phyloP scores from a whole-genome alignment of 2,329 filamentous ascomycete species.

The Aurifilum marmelostoma region DNA sequence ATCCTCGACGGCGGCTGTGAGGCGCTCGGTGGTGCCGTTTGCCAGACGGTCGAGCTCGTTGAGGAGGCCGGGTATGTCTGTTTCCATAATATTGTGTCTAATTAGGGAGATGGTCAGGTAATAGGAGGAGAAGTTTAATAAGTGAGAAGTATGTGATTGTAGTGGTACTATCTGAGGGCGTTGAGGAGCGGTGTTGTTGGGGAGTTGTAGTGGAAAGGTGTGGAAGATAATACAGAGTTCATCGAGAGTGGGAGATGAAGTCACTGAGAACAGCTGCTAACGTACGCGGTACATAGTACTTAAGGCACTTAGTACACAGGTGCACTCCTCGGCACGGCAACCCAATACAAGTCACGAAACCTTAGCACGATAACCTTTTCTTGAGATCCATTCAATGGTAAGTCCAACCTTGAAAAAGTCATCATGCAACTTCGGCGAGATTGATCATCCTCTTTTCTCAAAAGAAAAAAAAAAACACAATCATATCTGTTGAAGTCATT shows the following conservation, averaged over 20 bases:
- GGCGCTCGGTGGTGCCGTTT: conserved; percentile 61
- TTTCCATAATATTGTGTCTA: conserved; percentile 31
- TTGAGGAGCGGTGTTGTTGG: not conserved
- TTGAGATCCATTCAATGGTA: not conserved
- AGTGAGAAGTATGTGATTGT: not conserved
- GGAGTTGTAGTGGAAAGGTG: not conserved
- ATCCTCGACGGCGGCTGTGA: conserved; percentile 73
- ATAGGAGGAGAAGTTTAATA: not conserved
- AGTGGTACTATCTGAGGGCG: not conserved
- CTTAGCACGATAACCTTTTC: not conserved
- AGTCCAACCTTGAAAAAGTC: not conserved
- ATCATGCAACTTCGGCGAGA: not conserved
- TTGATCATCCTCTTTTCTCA: too few species aligned
- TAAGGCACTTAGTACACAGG: not conserved
- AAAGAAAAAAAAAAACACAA: too few species aligned
- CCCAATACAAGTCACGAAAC: not conserved
- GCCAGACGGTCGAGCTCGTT: conserved; percentile 75
- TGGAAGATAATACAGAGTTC: not conserved
- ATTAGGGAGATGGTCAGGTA: not conserved
- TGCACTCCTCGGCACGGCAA: not conserved
- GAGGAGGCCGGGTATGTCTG: conserved; percentile 59
- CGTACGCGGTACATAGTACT: not conserved
- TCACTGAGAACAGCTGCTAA: not conserved
- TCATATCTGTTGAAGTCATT: not conserved
- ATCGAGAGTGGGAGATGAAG: not conserved